Base-by-base conservation (phyloP, 2,329 filamentous ascomycete species). In the Hortaea werneckii region DNA sequence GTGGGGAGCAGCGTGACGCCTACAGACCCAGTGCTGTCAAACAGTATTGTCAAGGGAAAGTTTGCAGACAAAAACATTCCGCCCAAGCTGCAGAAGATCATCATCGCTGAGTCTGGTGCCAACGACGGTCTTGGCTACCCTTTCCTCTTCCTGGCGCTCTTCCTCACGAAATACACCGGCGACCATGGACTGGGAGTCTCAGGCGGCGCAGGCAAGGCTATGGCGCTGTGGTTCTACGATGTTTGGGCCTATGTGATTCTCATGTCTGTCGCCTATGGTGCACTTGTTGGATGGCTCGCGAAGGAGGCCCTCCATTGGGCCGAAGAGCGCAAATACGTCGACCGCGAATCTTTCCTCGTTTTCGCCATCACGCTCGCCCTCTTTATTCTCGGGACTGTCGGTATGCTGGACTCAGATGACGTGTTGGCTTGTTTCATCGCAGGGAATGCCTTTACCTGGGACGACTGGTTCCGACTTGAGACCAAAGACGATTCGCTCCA, bases 11-110 rank as follows among this genome's bases (percentile, higher is more conserved):
- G 88, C 58, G 80, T 95, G n/a, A 92, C 89, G 2, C 89, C 88
- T 0, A 95, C 89, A 0, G 89, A 95, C 57, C 89, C 89, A 0
- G 80, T 95, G 1, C 66, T 95, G 34, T 90, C 85, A 11, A 90
- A 92, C 52, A 85, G 85, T 2, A 94, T 95, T 47, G 87, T 95
- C 40, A 95, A 95, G 69, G 88, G 88, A 29, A 89, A 86, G 57
- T 95, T 94, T 60, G 89, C 89, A 1, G 88, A 95, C 58, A 83
- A 88, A 57, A 92, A 95, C 61, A 82, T 95, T 12, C 87, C 89
- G 0, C 82, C 80, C 47, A 77, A 82, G 28, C 69, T 95, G 41
- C 87, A 94, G 68, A 80, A 83, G 52, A 86, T 72, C 48, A 71
- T 70, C 49, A 68, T 69, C 48, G 71, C 67, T 34, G 88, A 95